Percentiles rank a stretch among this genome's conserved stretches.
These are phyloP conservation scores for Blepharisma undulans DNA, from an alignment of 169 alveolate species.

Conservation along the genomic window DNA sequence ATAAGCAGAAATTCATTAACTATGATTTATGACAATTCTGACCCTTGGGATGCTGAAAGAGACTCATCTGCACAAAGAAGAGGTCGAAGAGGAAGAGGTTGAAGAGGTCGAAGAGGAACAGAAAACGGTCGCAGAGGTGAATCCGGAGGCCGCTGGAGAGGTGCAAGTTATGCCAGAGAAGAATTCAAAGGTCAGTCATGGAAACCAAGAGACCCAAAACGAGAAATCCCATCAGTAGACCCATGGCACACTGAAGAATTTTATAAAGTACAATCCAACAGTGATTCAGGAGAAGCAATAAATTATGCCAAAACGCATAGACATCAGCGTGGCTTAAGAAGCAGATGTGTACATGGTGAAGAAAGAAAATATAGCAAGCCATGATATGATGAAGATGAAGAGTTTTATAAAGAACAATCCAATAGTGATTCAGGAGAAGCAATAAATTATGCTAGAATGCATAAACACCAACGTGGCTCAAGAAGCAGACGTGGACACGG, in stretches of 20 bases:
- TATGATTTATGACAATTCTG: neutral
- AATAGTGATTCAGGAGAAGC: neutral
- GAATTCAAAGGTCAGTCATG: neutral
- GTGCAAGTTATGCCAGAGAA: neutral
- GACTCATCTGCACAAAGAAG: neutral
- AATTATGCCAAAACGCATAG: neutral
- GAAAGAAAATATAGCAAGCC: neutral
- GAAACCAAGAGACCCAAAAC: neutral
- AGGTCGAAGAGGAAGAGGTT: neutral
- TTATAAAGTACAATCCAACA: neutral
- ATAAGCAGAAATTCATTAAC: neutral
- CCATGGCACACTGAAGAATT: neutral
- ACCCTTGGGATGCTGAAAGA: slow-evolving; percentile 11
- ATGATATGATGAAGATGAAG: neutral
- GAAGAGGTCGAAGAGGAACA: neutral
- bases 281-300: neutral
- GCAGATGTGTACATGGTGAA: neutral
- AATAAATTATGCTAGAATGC: neutral
- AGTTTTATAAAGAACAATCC: neutral
- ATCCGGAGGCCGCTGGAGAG: neutral
- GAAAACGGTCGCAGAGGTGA: slow-evolving; percentile 2
- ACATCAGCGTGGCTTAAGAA: neutral
- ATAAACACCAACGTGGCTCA: neutral
- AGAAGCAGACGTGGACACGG: neutral
- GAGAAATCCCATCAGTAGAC: neutral